These are phyloP conservation scores for Erythrophleum fordii DNA, from an alignment of 306 rosid genomes.

Conservation along the genomic window DNA sequence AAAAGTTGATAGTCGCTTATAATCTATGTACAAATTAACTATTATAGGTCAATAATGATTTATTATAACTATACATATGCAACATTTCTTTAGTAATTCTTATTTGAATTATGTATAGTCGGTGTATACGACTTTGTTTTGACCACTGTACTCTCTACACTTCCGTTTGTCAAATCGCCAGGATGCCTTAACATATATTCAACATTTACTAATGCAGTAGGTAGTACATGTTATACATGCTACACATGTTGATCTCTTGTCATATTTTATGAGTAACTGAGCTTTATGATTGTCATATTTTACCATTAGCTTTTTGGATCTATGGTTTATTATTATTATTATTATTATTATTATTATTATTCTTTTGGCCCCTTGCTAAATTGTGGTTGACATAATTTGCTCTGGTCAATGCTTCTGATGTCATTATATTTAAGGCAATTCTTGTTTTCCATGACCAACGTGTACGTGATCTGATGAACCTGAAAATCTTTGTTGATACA, in stretches of 20 bases:
- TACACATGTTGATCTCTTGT: no score
- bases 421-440: no score
- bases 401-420: no score
- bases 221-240: no score
- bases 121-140: neutral
- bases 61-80: no score
- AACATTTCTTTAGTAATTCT: neutral
- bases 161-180: neutral
- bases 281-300: neutral
- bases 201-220: no score
- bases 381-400: neutral
- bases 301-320: neutral
- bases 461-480: no score
- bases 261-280: neutral
- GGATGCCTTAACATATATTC: neutral
- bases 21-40: no score
- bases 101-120: neutral
- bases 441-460: no score
- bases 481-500: no score
- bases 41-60: no score
- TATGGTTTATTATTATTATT: neutral
- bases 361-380: neutral
- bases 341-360: neutral
- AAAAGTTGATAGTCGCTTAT: no score
- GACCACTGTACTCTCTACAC: neutral